These are phyloP conservation scores for Cenchrus fungigraminus DNA, from an alignment of 176 grass and related monocot genomes.

Conservation along the genomic window DNA sequence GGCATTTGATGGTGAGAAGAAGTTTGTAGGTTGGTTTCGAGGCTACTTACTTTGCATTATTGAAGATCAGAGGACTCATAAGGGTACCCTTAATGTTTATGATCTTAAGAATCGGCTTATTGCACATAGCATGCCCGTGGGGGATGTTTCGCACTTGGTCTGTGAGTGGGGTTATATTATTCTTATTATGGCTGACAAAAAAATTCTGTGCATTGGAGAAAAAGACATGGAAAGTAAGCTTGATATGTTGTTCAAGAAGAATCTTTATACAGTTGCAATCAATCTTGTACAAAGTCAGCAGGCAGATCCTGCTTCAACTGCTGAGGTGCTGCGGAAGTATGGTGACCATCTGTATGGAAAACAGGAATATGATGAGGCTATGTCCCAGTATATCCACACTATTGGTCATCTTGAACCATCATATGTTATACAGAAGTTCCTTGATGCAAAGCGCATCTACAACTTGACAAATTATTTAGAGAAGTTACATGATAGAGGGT, in stretches of 20 bases:
- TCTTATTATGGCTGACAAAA: slow-evolving; percentile 89
- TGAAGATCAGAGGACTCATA: slow-evolving; percentile 75
- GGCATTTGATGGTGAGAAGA: slow-evolving; percentile 98
- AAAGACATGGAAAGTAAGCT: slow-evolving; percentile 99
- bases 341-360: slow-evolving; percentile 94
- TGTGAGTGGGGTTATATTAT: slow-evolving; percentile 96
- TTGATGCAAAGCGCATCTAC: slow-evolving; percentile 94
- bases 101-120: slow-evolving; percentile 95
- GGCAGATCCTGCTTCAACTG: slow-evolving; percentile 92
- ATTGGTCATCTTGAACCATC: slow-evolving; percentile 98
- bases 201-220: slow-evolving; percentile 87
- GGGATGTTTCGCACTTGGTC: slow-evolving; percentile 83
- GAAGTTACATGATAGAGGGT: slow-evolving; percentile 88
- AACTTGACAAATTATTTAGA: slow-evolving; percentile 98
- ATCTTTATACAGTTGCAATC: slow-evolving; percentile 94
- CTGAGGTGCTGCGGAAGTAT: slow-evolving; percentile 94
- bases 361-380: slow-evolving; percentile 96
- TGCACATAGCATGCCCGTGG: slow-evolving; percentile 87
- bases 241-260: slow-evolving; percentile 98
- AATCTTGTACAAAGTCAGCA: slow-evolving; percentile 95
- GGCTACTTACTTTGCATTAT: slow-evolving; percentile 93
- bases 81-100: slow-evolving; percentile 83
- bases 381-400: slow-evolving; percentile 94
- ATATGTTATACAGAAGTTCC: slow-evolving; percentile 98
- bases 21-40: slow-evolving; percentile 92